Percentiles rank a stretch among this genome's conserved stretches.
Evolutionary conservation across 2,329 filamentous ascomycete genomes (phyloP).

Genomic region (Ophiostoma ips): DNA sequence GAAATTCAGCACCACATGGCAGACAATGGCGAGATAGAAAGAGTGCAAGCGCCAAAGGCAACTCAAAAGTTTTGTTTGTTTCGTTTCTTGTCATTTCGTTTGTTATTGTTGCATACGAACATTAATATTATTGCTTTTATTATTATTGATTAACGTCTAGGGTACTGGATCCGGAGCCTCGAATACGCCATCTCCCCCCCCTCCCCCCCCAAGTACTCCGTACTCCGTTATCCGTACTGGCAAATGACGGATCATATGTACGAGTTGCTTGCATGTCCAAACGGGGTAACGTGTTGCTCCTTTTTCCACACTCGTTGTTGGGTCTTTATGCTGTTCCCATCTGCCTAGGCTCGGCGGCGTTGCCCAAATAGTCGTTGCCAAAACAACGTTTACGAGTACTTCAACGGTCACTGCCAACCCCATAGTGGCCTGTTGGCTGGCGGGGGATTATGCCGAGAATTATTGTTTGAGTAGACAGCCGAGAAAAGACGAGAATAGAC

Average conservation of each 20-base stretch:
- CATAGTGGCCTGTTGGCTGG: no score
- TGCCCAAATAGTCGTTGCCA: neutral
- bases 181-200: no score
- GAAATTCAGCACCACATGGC: neutral
- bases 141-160: no score
- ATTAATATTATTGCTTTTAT: no score
- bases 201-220: no score
- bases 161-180: no score
- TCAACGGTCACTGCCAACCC: neutral
- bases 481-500: no score
- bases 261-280: no score
- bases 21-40: constrained; percentile 2
- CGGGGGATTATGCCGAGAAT: no score
- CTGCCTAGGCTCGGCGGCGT: constrained; percentile 1
- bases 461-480: no score
- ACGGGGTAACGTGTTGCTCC: neutral
- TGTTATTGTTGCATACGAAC: neutral
- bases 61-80: neutral
- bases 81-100: neutral
- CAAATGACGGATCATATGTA: no score
- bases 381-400: neutral
- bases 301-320: neutral
- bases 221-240: no score
- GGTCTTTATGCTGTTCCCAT: neutral
- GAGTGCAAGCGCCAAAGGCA: neutral